Evolutionary conservation across 495 filamentous ascomycete genomes (phyloP).

Genomic region (Entonaema liquescens): DNA sequence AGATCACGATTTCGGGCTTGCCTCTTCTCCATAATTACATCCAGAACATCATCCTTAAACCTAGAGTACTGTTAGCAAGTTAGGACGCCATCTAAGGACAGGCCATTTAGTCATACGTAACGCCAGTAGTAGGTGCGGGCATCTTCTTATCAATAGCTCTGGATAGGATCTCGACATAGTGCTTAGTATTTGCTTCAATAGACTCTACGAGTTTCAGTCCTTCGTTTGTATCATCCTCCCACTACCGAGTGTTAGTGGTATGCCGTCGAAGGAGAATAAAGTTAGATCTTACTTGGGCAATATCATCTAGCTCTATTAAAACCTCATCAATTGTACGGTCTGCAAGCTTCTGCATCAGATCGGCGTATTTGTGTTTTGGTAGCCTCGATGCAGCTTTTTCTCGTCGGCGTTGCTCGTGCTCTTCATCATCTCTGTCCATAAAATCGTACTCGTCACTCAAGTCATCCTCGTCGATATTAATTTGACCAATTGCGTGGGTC

Average conservation of each 20-base stretch:
- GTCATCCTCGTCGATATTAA: slow-evolving; percentile 87
- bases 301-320: slow-evolving; percentile 87
- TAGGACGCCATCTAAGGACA: slow-evolving; percentile 15
- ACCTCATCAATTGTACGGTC: slow-evolving; percentile 78
- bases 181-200: slow-evolving; percentile 89
- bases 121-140: slow-evolving; percentile 78
- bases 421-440: slow-evolving; percentile 84
- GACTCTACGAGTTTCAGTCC: slow-evolving; percentile 82
- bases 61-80: slow-evolving; percentile 49
- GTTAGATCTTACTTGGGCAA: slow-evolving; percentile 67
- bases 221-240: slow-evolving; percentile 72
- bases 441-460: slow-evolving; percentile 95
- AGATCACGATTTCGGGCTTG: slow-evolving; percentile 83
- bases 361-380: slow-evolving; percentile 87
- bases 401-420: slow-evolving; percentile 56
- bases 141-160: slow-evolving; percentile 87
- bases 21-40: slow-evolving; percentile 93
- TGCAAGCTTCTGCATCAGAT: slow-evolving; percentile 86
- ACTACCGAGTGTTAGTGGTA: slow-evolving; percentile 59
- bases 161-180: slow-evolving; percentile 92
- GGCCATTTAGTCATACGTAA: slow-evolving; percentile 65
- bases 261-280: neutral
- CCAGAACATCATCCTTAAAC: slow-evolving; percentile 96
- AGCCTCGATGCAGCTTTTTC: slow-evolving; percentile 55
- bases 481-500: slow-evolving; percentile 77